phyloP scores from a whole-genome alignment of 257 asterid species.

The Gynochthodes officinalis region DNA sequence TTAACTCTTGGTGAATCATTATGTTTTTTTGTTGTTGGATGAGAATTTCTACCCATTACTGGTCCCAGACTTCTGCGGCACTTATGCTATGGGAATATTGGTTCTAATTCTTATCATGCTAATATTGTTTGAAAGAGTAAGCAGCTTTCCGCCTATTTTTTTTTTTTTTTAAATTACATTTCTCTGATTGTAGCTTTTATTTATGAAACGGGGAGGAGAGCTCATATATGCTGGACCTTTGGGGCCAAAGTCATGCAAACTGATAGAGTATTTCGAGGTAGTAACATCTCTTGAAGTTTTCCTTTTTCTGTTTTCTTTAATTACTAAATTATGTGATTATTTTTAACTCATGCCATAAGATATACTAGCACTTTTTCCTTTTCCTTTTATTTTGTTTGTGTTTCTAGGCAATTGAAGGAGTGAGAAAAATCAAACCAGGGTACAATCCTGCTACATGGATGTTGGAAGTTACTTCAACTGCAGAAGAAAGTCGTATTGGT shows the following conservation, averaged over 20 bases:
- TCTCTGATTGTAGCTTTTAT: conserved; percentile 57
- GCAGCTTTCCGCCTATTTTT: conserved; percentile 23
- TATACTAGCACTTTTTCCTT: neutral
- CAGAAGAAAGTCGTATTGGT: conserved; percentile 72
- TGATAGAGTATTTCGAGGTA: conserved; percentile 89
- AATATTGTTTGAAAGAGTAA: neutral
- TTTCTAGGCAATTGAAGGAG: conserved; percentile 70
- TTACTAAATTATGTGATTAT: neutral
- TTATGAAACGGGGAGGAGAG: conserved; percentile 96
- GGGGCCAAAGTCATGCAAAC: conserved; percentile 75
- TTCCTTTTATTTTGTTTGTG: conserved; percentile 10
- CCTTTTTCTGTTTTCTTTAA: neutral
- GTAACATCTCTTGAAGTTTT: neutral
- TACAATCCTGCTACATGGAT: conserved; percentile 98
- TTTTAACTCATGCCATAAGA: neutral
- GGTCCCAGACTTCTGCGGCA: neutral
- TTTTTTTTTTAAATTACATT: conserved; percentile 20
- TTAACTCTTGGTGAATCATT: neutral
- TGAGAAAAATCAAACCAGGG: conserved; percentile 69
- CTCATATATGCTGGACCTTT: conserved; percentile 92
- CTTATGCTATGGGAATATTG: neutral
- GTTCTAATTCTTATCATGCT: neutral
- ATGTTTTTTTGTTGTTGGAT: neutral
- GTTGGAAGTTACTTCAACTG: conserved; percentile 78
- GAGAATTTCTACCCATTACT: neutral